These are phyloP conservation scores for Blastomyces emzantsi DNA, from an alignment of 2,329 filamentous ascomycete genomes.

Conservation along the genomic window DNA sequence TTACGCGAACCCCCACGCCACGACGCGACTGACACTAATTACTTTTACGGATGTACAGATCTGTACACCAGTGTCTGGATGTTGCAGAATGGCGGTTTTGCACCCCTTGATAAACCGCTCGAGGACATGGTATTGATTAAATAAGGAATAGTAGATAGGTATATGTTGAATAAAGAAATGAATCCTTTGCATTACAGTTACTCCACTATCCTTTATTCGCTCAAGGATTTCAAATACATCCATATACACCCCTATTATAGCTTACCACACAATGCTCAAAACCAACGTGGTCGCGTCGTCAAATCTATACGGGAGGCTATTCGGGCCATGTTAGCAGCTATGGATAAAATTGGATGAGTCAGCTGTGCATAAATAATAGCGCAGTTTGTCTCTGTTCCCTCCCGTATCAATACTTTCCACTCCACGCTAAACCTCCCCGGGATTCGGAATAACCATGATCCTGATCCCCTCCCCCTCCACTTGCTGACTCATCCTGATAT, in stretches of 20 bases:
- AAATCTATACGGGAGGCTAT: background rate
- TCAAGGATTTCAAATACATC: background rate
- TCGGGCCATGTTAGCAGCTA: background rate
- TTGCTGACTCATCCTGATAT: background rate
- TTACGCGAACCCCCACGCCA: background rate
- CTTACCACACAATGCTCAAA: background rate
- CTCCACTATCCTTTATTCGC: background rate
- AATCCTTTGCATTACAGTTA: background rate
- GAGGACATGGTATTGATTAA: background rate
- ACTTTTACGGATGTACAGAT: too few species aligned
- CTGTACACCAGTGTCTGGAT: too few species aligned
- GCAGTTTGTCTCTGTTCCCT: background rate
- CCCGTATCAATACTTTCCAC: background rate
- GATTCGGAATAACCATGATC: background rate
- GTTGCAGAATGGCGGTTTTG: background rate
- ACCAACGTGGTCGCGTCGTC: background rate
- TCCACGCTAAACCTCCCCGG: background rate
- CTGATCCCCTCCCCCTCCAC: background rate
- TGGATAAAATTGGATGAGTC: background rate
- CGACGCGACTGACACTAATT: background rate
- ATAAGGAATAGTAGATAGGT: too few species aligned
- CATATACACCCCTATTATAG: background rate
- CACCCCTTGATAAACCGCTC: background rate
- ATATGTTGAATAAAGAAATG: background rate
- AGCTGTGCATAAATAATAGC: conserved; percentile 1